Evolutionary conservation across 106 monocot genomes (phyloP).

Genomic region (Acorus calamus): DNA sequence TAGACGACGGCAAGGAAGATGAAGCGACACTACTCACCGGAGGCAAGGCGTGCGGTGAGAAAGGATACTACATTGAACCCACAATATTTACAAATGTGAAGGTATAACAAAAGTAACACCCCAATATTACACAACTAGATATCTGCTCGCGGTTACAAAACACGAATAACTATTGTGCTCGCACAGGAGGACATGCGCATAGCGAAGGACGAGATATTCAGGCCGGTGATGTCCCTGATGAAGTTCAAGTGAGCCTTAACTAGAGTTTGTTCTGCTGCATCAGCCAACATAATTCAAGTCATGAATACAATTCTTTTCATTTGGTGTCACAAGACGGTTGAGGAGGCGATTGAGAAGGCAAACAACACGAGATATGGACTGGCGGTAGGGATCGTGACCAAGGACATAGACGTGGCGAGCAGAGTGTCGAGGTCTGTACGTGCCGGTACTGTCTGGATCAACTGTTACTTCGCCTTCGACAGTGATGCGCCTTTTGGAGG

Average conservation of each 20-base stretch:
- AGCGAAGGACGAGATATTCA: constrained; percentile 39
- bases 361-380: constrained; percentile 24
- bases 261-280: no score
- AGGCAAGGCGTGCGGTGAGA: no score
- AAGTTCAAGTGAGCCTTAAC: not conserved
- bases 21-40: no score
- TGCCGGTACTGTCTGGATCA: constrained; percentile 24
- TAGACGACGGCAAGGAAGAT: no score
- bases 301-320: no score
- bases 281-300: no score
- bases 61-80: no score
- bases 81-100: no score
- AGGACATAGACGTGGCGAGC: constrained; percentile 20
- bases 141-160: no score
- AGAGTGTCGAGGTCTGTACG: constrained; percentile 20
- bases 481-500: constrained; percentile 23
- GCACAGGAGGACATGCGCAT: constrained; percentile 19
- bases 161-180: no score
- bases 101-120: no score
- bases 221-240: constrained; percentile 32
- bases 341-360: constrained; percentile 28
- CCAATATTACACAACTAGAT: no score
- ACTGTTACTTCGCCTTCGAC: constrained; percentile 21
- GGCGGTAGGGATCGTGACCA: constrained; percentile 23
- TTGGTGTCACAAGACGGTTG: constrained; percentile 10